Percentiles rank a stretch among this genome's conserved stretches.
phyloP scores from a whole-genome alignment of 768 basidiomycete genomes.

The Lentinus brumalis region DNA sequence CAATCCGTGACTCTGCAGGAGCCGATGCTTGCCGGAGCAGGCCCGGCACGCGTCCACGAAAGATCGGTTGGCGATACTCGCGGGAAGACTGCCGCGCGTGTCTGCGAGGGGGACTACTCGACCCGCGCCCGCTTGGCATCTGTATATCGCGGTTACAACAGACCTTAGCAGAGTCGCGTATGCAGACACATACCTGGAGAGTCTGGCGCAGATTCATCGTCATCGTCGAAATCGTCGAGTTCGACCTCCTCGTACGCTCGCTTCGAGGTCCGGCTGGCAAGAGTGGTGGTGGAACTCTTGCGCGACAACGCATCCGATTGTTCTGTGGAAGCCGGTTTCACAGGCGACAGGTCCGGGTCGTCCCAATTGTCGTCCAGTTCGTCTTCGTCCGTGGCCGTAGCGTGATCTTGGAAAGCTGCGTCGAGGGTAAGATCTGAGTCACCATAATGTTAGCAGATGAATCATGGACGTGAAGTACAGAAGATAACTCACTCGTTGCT shows the following conservation, averaged over 20 bases:
- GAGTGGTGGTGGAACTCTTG: conserved; percentile 17
- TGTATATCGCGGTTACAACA: not conserved
- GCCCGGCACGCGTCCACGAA: not conserved
- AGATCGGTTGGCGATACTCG: not conserved
- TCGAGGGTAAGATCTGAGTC: no score
- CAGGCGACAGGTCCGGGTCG: not conserved
- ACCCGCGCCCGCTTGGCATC: conserved; percentile 15
- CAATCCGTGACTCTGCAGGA: no score
- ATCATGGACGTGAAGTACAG: no score
- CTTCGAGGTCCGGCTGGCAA: conserved; percentile 19
- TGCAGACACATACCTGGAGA: conserved; percentile 11
- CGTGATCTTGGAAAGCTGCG: not conserved
- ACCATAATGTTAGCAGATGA: not conserved
- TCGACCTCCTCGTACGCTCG: conserved; percentile 22
- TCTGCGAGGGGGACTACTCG: conserved; percentile 2
- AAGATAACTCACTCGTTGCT: no score
- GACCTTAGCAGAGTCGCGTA: no score
- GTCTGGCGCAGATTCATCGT: conserved; percentile 1
- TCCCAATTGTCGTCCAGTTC: conserved; percentile 13
- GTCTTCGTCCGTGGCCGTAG: conserved; percentile 9
- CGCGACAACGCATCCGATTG: conserved; percentile 10
- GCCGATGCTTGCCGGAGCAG: no score
- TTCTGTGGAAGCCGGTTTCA: not conserved
- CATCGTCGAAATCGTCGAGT: conserved; percentile 18
- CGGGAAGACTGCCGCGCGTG: not conserved